phyloP scores from a whole-genome alignment of 78 protist species.

The Capsaspora owczarzaki region DNA sequence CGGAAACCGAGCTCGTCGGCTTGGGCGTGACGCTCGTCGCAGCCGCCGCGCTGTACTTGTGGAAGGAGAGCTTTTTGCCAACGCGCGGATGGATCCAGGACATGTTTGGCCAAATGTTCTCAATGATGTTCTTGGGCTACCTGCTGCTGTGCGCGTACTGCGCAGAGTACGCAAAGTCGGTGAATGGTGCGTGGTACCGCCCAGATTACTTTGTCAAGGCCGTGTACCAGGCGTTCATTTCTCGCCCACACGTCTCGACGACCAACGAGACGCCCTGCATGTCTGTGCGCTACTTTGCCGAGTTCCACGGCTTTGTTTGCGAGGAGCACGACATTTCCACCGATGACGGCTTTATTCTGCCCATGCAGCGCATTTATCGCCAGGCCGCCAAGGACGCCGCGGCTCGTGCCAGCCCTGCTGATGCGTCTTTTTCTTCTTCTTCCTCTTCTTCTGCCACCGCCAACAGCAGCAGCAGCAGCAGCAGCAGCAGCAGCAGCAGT shows the following conservation, averaged over 20 bases:
- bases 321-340: not conserved
- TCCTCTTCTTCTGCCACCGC: no score
- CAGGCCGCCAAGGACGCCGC: not conserved
- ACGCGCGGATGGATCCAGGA: not conserved
- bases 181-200: not conserved
- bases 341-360: conserved; percentile 2
- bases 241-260: not conserved
- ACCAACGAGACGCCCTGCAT: not conserved
- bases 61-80: not conserved
- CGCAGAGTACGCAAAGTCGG: not conserved
- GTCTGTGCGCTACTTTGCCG: not conserved
- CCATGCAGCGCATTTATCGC: not conserved
- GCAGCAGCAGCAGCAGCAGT: not conserved
- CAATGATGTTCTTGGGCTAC: not conserved
- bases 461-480: not conserved
- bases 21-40: not conserved
- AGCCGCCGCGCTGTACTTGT: not conserved
- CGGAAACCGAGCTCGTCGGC: conserved; percentile 3
- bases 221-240: not conserved
- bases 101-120: not conserved
- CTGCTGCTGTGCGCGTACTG: not conserved
- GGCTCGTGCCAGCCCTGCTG: no score
- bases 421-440: no score
- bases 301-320: not conserved
- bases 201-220: not conserved